Percentiles rank a stretch among this genome's conserved stretches.
These are phyloP conservation scores for Solanum clarkiae DNA, from an alignment of 257 asterid species.

Conservation along the genomic window DNA sequence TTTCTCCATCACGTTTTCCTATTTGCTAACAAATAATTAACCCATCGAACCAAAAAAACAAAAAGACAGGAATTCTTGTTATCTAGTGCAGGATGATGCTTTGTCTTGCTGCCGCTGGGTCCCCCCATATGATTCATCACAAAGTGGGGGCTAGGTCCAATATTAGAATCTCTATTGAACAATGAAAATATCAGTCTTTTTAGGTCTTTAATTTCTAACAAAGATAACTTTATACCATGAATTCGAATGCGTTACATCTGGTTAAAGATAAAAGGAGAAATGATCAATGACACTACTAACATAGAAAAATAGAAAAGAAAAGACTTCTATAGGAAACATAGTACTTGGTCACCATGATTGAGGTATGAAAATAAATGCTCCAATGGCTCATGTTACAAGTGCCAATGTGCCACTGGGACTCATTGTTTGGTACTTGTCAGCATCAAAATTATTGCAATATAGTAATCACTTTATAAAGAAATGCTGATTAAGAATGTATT, in stretches of 20 bases:
- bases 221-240: neutral
- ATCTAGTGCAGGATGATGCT: neutral
- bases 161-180: neutral
- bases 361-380: neutral
- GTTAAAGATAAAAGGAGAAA: neutral
- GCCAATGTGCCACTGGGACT: neutral
- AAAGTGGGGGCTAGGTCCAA: neutral
- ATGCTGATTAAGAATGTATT: neutral
- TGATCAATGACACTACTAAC: neutral
- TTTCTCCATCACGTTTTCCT: neutral
- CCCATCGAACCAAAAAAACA: neutral
- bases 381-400: neutral
- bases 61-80: conserved; percentile 12
- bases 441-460: neutral
- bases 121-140: neutral
- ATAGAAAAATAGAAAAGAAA: neutral
- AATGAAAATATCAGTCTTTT: neutral
- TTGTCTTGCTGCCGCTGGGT: neutral
- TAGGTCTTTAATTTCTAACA: neutral
- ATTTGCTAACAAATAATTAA: neutral
- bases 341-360: neutral
- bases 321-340: neutral
- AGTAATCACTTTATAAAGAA: neutral
- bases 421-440: neutral
- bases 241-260: neutral